These are phyloP conservation scores for Candida albicans DNA, from an alignment of 1,139 yeast species.

Conservation along the genomic window DNA sequence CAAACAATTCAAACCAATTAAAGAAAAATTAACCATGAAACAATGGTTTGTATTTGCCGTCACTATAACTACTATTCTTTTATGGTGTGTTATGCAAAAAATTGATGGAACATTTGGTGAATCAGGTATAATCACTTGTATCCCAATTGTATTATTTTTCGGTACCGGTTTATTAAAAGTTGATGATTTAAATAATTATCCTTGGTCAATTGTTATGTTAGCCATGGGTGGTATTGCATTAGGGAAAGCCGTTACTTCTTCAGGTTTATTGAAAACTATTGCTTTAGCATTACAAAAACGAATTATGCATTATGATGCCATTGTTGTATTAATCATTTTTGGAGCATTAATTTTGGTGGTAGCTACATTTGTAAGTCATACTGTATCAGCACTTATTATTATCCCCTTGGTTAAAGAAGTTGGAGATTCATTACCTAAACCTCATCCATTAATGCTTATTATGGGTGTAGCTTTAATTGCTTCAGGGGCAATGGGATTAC, in stretches of 20 bases:
- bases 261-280: conserved; percentile 78
- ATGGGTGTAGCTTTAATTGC: conserved; percentile 85
- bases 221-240: conserved; percentile 97
- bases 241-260: conserved; percentile 87
- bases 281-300: conserved; percentile 65
- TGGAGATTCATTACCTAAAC: conserved; percentile 70
- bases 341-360: conserved; percentile 76
- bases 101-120: conserved; percentile 76
- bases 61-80: conserved; percentile 65
- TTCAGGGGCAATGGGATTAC: conserved; percentile 93
- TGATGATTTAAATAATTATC: conserved; percentile 87
- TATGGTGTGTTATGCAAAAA: conserved; percentile 80
- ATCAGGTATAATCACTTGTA: conserved; percentile 83
- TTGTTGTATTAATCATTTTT: conserved; percentile 69
- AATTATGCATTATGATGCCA: conserved; percentile 62
- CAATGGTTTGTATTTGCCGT: conserved; percentile 71
- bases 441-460: conserved; percentile 71
- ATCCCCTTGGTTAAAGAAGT: conserved; percentile 86
- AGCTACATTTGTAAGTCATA: conserved; percentile 94
- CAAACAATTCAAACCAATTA: conserved; percentile 61
- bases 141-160: conserved; percentile 81
- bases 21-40: conserved; percentile 67
- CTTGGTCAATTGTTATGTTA: conserved; percentile 89
- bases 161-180: conserved; percentile 83
- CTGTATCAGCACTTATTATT: conserved; percentile 91